Percentiles rank a stretch among this genome's conserved stretches.
Conservation (phyloP, 371 early-diverging fungal species). For the Mucor sp. region DNA sequence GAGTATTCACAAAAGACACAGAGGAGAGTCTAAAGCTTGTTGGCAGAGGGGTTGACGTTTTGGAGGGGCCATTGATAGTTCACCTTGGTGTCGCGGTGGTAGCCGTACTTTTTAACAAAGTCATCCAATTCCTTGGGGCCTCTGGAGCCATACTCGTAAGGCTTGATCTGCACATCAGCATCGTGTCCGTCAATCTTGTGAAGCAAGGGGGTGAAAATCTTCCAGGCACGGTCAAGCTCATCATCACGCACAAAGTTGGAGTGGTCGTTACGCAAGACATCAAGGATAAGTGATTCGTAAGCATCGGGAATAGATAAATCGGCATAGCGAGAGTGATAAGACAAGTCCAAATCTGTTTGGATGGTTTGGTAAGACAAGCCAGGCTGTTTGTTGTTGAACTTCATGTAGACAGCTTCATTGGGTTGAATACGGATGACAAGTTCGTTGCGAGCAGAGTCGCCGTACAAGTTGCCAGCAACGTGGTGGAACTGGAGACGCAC, state of each 20-base stretch:
- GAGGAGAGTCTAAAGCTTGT: constrained; percentile 23
- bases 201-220: constrained; percentile 94
- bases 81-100: constrained; percentile 22
- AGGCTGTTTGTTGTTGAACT: constrained; percentile 94
- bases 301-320: constrained; percentile 94
- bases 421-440: constrained; percentile 96
- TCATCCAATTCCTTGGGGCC: constrained; percentile 82
- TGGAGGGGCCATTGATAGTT: constrained; percentile 30
- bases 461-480: constrained; percentile 78
- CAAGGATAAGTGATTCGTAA: constrained; percentile 92
- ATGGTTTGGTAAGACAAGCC: constrained; percentile 70
- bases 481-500: constrained; percentile 95
- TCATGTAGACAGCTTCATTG: constrained; percentile 96
- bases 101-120: constrained; percentile 74
- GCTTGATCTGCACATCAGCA: constrained; percentile 63
- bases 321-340: constrained; percentile 85
- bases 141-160: constrained; percentile 87
- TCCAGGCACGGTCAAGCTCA: constrained; percentile 96
- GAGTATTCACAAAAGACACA: neutral
- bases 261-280: constrained; percentile 89
- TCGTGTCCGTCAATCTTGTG: constrained; percentile 78
- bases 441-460: constrained; percentile 84
- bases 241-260: constrained; percentile 97
- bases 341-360: constrained; percentile 90
- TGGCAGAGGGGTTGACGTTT: constrained; percentile 23